Base-by-base conservation (phyloP, 139 green algal genomes). In the Chlamydomonas incerta region DNA sequence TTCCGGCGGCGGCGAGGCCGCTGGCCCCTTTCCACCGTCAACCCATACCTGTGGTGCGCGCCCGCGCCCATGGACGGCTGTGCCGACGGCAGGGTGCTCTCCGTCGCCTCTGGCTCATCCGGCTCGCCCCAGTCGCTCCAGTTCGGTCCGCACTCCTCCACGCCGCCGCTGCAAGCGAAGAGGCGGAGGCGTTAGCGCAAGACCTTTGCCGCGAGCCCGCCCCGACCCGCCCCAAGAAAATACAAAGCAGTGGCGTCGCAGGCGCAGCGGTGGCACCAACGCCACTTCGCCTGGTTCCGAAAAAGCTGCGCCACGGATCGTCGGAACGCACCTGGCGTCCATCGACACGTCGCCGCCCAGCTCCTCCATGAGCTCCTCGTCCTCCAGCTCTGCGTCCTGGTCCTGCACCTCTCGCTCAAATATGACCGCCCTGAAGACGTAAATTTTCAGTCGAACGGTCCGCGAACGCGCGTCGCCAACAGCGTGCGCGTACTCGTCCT, bases 371-470 rank as follows among this genome's bases (percentile, higher is more conserved):
- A 77, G 29, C 47, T 82, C 85, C 20, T 76, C 72, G 0, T 88
- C 79, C 11, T 68, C 52, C 10, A 85, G 71, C 33, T 84, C 76
- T 24, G 75, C 79, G n/a, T 75, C 79, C 21, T 41, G 37, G 23
- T 74, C 60, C 47, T 75, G 79, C 21, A 85, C 79, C 67, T 85
- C 79, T 9, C 50, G 79, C 66, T 85, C 79, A 52, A 85, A 85
- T 8, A 85, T 85, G 66, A 85, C 66, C n/a, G 79, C 79, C 68
- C 68, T 60, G 68, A 93, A 95, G 20, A 95, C 76, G 68, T 95
- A 96, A 17, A 96, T 73, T 35, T 90, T 87, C 60, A 96, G 90
- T 69, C 94, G 80, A 80, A 96, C 94, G 21, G 94, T 96, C 75
- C 90, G 90, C 28, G 91, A 93, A 65, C 90, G 93, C 14, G 88